Evolutionary conservation across 2,329 filamentous ascomycete species (phyloP).

Genomic region (Colletotrichum destructivum): DNA sequence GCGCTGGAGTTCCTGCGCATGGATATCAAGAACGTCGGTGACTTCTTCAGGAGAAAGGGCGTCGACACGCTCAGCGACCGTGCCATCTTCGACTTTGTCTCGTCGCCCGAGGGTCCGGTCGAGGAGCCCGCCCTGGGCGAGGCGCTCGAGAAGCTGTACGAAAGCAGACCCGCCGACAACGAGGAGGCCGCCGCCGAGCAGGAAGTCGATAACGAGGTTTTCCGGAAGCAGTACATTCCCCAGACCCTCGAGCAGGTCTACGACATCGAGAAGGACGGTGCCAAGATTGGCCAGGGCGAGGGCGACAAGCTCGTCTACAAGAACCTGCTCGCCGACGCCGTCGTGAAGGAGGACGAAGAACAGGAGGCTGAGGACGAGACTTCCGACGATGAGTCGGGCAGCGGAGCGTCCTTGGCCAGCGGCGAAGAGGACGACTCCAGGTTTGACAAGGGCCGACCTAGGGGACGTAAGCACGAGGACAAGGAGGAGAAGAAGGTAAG

Average conservation of each 20-base stretch:
- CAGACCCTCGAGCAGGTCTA: slow-evolving; percentile 97
- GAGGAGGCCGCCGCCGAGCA: slow-evolving; percentile 69
- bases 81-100: slow-evolving; percentile 88
- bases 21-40: slow-evolving; percentile 97
- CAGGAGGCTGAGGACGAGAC: slow-evolving; percentile 56
- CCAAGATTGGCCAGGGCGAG: slow-evolving; percentile 80
- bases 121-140: slow-evolving; percentile 74
- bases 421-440: slow-evolving; percentile 64
- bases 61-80: slow-evolving; percentile 87
- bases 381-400: slow-evolving; percentile 62
- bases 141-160: slow-evolving; percentile 78
- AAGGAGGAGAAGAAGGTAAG: slow-evolving; percentile 87
- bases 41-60: slow-evolving; percentile 91
- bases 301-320: slow-evolving; percentile 87
- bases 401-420: slow-evolving; percentile 63
- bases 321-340: slow-evolving; percentile 83
- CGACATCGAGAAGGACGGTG: slow-evolving; percentile 92
- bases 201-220: slow-evolving; percentile 91
- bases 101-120: slow-evolving; percentile 69
- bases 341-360: slow-evolving; percentile 56
- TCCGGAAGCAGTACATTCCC: slow-evolving; percentile 96
- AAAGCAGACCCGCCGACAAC: slow-evolving; percentile 65
- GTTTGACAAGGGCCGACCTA: slow-evolving; percentile 78
- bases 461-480: slow-evolving; percentile 90
- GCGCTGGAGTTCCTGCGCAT: slow-evolving; percentile 95